phyloP scores from a whole-genome alignment of 2,329 filamentous ascomycete genomes.

The Decorospora gaudefroyi region DNA sequence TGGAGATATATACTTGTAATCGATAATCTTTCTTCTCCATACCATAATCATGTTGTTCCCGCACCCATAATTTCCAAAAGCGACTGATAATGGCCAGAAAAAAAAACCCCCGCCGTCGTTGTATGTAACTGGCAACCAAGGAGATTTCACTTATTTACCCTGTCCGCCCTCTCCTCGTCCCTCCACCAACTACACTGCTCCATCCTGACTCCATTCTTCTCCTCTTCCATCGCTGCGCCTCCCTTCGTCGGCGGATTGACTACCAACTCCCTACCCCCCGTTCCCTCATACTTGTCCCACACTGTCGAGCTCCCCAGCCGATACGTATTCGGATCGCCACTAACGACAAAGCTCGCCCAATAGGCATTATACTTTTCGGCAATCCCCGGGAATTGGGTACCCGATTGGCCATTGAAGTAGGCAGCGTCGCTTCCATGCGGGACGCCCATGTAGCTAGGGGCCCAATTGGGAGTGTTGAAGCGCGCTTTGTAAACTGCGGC shows the following conservation, averaged over 20 bases:
- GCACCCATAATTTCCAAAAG: too few species aligned
- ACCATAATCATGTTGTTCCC: too few species aligned
- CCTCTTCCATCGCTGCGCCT: conserved; percentile 33
- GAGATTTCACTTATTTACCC: too few species aligned
- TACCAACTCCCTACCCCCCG: conserved; percentile 22
- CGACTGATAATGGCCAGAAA: too few species aligned
- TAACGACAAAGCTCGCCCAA: conserved; percentile 44
- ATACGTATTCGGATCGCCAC: conserved; percentile 43
- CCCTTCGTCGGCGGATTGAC: conserved; percentile 32
- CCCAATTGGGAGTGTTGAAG: conserved; percentile 43
- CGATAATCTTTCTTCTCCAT: too few species aligned
- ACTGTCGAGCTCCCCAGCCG: conserved; percentile 23
- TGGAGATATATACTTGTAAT: too few species aligned
- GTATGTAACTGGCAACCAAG: too few species aligned
- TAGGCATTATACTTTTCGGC: conserved; percentile 42
- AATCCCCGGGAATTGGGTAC: conserved; percentile 38
- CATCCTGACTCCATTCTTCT: conserved; percentile 32
- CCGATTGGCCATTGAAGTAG: conserved; percentile 39
- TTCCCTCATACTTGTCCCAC: conserved; percentile 38
- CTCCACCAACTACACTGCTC: conserved; percentile 31
- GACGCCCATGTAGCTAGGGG: conserved; percentile 34
- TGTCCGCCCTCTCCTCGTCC: too few species aligned
- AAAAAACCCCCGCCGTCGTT: too few species aligned
- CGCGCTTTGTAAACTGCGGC: conserved; percentile 43
- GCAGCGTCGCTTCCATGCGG: conserved; percentile 39